phyloP scores from a whole-genome alignment of 257 asterid species.

The Penstemon newberryi region DNA sequence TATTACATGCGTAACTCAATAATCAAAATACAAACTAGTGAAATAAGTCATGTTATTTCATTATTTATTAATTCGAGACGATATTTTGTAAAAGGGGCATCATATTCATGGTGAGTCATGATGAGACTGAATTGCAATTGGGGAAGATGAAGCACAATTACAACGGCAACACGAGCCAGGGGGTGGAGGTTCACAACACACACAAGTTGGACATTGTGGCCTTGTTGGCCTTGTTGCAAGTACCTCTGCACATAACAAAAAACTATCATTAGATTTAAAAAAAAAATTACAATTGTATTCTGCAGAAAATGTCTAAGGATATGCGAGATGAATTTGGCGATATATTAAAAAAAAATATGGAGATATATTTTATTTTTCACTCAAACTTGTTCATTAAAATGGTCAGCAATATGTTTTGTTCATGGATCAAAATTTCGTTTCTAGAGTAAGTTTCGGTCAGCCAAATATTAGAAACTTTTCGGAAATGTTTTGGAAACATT shows the following conservation, averaged over 20 bases:
- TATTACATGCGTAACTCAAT: slow-evolving; percentile 6
- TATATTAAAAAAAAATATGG: too few species aligned
- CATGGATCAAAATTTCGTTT: too few species aligned
- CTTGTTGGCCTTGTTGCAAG: slow-evolving; percentile 25
- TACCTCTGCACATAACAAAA: slow-evolving; percentile 23
- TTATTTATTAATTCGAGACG: too few species aligned
- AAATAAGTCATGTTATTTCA: neutral
- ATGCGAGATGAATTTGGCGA: slow-evolving; percentile 8
- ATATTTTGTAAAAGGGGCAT: neutral
- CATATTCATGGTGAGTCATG: slow-evolving; percentile 25
- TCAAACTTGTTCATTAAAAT: too few species aligned
- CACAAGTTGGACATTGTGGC: slow-evolving; percentile 49
- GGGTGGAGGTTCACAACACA: slow-evolving; percentile 61
- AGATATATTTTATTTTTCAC: too few species aligned
- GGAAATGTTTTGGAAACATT: too few species aligned
- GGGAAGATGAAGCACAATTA: slow-evolving; percentile 29
- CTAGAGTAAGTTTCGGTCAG: too few species aligned
- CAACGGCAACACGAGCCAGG: slow-evolving; percentile 55
- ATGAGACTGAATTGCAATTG: slow-evolving; percentile 20
- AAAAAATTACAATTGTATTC: neutral
- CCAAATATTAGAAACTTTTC: too few species aligned
- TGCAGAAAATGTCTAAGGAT: too few species aligned
- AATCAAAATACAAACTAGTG: neutral
- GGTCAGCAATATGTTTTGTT: too few species aligned
- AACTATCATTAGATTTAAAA: neutral